phyloP scores from a whole-genome alignment of 495 filamentous ascomycete species.

The Trichoderma reesei region DNA sequence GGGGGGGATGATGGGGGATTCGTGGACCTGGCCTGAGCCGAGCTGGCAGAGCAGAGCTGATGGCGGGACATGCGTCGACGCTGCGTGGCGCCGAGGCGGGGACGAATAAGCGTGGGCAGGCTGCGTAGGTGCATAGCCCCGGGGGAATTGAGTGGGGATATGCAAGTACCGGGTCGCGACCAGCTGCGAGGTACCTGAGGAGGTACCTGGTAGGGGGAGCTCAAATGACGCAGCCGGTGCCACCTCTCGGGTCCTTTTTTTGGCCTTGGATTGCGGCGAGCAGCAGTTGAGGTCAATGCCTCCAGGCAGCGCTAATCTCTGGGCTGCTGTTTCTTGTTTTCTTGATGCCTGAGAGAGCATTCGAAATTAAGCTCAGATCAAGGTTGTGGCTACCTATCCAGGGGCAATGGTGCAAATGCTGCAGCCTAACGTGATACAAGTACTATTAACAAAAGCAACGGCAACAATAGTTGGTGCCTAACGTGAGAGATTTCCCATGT shows the following conservation, averaged over 20 bases:
- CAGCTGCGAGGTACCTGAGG: not conserved
- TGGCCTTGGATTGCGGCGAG: not conserved
- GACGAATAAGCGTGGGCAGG: not conserved
- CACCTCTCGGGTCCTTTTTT: not conserved
- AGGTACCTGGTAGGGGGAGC: not conserved
- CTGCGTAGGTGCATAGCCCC: slow-evolving; percentile 1
- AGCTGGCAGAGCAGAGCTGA: slow-evolving; percentile 6
- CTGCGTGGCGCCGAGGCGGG: slow-evolving; percentile 1
- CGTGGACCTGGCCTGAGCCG: not conserved
- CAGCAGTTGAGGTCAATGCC: too few species aligned
- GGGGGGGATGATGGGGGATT: not conserved
- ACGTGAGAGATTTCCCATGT: too few species aligned
- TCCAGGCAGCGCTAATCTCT: too few species aligned
- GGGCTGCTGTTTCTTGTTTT: too few species aligned
- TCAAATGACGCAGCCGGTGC: slow-evolving; percentile 4
- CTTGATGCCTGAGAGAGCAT: too few species aligned
- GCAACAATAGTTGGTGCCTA: too few species aligned
- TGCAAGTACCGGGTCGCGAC: not conserved
- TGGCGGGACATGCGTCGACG: slow-evolving; percentile 6
- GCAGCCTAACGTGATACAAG: too few species aligned
- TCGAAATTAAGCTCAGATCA: too few species aligned
- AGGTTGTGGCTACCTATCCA: too few species aligned
- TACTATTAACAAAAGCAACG: too few species aligned
- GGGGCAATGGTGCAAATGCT: too few species aligned
- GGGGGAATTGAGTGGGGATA: not conserved